Evolutionary conservation across 2,329 filamentous ascomycete species (phyloP), one percentile per base, ranked within the genome.

Genomic region (Colletotrichum sp.): DNA sequence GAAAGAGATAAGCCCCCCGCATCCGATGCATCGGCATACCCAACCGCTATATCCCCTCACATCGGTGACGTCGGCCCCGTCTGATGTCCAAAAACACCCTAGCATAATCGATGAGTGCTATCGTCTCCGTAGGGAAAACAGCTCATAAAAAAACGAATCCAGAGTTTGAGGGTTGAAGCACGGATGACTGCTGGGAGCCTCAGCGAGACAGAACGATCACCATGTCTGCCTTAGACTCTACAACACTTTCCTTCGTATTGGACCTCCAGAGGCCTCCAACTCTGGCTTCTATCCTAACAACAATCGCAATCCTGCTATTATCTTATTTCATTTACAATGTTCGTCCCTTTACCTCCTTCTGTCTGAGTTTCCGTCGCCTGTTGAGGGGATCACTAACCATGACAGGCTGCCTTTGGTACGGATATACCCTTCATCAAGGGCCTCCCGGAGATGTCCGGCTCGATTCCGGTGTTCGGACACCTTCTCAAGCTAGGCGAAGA

Each of bases 401-500:
- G 43, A 8, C 10, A 52, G 43, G 43, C 43, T 13, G 80, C 88
- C n/a, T 86, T 85, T 66, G 79, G 80, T 2, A 93, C 91, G 3
- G 91, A 93, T 77, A 83, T 87, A 0, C 88, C 91, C 7, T 91
- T 91, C 79, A 92, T 93, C 81, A 92, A 92, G 78, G 88, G 88
- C 8, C 83, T 93, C 1, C 91, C 91, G 3, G 91, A 93, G 78
- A 88, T 93, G 56, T 91, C 91, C 0, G 91, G 91, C 1, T 96
- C 38, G 93, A 96, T 76, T 94, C 94, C 0, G 91, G 91, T 9
- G 34, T 72, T 13, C 70, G 70, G n/a, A 89, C 92, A 0, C 94
- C 96, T 83, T 94, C 95, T 82, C 92, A 95, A 79, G 90, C 94
- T 1, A 52, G 43, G 43, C 3, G 43, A 52, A 52, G 43, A 52